Conservation (phyloP, 495 filamentous ascomycete genomes). For the Annulohypoxylon nitens region DNA sequence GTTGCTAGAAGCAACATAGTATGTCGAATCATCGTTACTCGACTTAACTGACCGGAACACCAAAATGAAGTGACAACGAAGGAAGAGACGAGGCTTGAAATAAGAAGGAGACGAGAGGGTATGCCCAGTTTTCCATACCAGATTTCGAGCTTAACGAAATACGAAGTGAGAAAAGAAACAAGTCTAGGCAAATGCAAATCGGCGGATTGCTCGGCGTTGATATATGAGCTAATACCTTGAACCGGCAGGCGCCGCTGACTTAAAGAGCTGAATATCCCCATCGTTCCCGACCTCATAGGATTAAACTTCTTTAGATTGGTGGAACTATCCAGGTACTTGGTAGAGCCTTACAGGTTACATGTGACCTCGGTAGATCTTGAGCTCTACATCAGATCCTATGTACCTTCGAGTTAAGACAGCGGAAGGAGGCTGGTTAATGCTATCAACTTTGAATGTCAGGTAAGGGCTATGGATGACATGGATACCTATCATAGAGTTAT, state of each 20-base stretch:
- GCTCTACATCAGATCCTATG: neutral
- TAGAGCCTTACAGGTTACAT: slow-evolving; percentile 6
- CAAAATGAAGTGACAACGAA: slow-evolving; percentile 21
- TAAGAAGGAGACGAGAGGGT: slow-evolving; percentile 36
- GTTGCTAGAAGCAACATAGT: slow-evolving; percentile 21
- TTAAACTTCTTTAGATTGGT: slow-evolving; percentile 5
- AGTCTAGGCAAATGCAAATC: slow-evolving; percentile 7
- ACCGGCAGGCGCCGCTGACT: slow-evolving; percentile 18
- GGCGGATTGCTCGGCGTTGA: slow-evolving; percentile 16
- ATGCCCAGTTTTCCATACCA: slow-evolving; percentile 32
- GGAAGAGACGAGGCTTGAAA: slow-evolving; percentile 29
- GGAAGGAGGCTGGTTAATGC: neutral
- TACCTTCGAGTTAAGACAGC: neutral
- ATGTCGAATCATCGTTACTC: slow-evolving; percentile 30
- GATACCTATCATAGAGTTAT: neutral
- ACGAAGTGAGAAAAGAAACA: slow-evolving; percentile 23
- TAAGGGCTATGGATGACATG: neutral
- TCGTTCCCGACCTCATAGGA: slow-evolving; percentile 7
- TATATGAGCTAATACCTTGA: slow-evolving; percentile 10
- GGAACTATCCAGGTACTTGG: slow-evolving; percentile 15
- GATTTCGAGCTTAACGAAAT: slow-evolving; percentile 11
- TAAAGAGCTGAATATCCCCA: slow-evolving; percentile 27
- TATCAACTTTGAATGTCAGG: neutral
- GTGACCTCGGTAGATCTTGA: neutral
- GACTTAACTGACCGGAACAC: slow-evolving; percentile 21